phyloP scores from a whole-genome alignment of 1,139 yeast genomes.

The Taiozyma sp. region DNA sequence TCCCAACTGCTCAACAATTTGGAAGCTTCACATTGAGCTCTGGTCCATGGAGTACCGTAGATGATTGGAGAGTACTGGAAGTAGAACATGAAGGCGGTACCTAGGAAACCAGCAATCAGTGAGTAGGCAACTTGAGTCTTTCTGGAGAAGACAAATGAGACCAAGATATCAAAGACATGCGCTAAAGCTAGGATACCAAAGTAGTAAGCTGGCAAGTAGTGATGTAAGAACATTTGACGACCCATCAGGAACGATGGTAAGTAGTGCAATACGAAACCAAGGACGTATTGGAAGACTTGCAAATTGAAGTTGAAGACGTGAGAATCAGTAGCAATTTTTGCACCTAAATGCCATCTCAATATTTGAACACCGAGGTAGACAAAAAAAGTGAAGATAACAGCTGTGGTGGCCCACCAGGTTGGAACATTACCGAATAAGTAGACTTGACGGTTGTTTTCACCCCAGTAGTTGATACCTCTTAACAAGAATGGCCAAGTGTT shows the following conservation, averaged over 20 bases:
- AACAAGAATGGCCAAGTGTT: slow-evolving; percentile 81
- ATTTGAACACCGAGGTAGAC: slow-evolving; percentile 51
- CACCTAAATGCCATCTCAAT: slow-evolving; percentile 76
- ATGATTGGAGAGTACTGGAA: slow-evolving; percentile 65
- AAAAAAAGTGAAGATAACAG: slow-evolving; percentile 49
- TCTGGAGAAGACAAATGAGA: slow-evolving; percentile 41
- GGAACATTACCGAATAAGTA: slow-evolving; percentile 89
- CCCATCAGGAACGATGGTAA: slow-evolving; percentile 91
- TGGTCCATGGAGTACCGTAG: slow-evolving; percentile 84
- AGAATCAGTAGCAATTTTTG: slow-evolving; percentile 41
- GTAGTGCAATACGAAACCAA: slow-evolving; percentile 85
- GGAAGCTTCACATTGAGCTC: slow-evolving; percentile 54
- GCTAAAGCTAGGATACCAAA: slow-evolving; percentile 84
- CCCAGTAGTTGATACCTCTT: slow-evolving; percentile 97
- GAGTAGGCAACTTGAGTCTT: slow-evolving; percentile 40
- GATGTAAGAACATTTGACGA: slow-evolving; percentile 90
- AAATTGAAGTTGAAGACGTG: slow-evolving; percentile 67
- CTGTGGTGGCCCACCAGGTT: slow-evolving; percentile 84
- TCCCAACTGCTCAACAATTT: slow-evolving; percentile 74
- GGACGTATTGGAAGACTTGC: slow-evolving; percentile 60
- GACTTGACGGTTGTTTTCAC: slow-evolving; percentile 66
- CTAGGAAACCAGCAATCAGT: slow-evolving; percentile 44
- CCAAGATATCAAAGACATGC: slow-evolving; percentile 70
- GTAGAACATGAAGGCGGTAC: slow-evolving; percentile 52
- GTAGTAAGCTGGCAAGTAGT: slow-evolving; percentile 86